Evolutionary conservation across 345 rosid genomes (phyloP), one percentile per base, ranked within the genome.

Genomic region (Populus euphratica): DNA sequence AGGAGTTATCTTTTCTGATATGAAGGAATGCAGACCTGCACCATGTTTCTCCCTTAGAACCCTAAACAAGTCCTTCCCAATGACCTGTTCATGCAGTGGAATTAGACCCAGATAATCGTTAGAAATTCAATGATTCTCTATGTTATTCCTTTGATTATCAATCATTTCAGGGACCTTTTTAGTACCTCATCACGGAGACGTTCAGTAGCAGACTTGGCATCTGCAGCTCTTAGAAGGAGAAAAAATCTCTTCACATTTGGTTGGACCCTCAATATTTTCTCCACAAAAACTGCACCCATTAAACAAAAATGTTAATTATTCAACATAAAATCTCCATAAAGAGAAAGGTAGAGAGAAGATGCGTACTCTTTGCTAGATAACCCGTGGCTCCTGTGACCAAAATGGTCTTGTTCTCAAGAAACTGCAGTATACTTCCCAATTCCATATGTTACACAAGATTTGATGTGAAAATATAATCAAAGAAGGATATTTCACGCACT

Each of bases 341-440:
- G 25, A 31, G 72, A 41, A 11, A 36, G 10, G 63, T 62, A 33
- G 62, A 68, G 36, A 21, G 10, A 68, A 35, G 23, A 12, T 8
- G n/a, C 14, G 5, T 62, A 86, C 89, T 78, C 79, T 84, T 86
- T 63, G 89, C 89, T 2, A 86, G 82, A 61, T 78, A 86, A 2
- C 89, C 89, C 70, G 89, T 80, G 23, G 84, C 89, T 21, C 89
- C 89, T 11, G 86, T 86, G 65, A 86, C 79, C 66, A 86, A 75
- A 73, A 86, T 78, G 78, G 82, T 69, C 77, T 78, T 84, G 81
- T 82, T 74, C 31, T 84, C 81, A 25, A 86, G 81, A 61, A 77
- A 84, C 78, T 71, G 76, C 23, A 80, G 62, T 6, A 79, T 52
- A 27, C 81, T 80, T 18, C 44, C 86, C 65, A 73, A 21, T 78